Base-by-base conservation (phyloP, 2,329 filamentous ascomycete genomes). In the Microdochium nivale region DNA sequence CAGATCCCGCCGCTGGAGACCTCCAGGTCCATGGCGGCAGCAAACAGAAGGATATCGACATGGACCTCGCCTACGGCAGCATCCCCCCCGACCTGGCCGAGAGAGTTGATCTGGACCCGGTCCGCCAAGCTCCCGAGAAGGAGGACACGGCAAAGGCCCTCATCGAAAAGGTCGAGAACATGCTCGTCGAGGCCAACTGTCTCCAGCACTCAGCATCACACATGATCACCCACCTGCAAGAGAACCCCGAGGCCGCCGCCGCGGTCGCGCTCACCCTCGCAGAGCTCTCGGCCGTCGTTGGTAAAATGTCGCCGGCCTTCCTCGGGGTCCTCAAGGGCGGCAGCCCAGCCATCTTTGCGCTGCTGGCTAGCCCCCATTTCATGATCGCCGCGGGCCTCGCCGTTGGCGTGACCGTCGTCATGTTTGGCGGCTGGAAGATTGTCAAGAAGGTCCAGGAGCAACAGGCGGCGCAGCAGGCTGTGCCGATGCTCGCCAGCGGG, bases 341-440 rank as follows among this genome's bases (percentile, higher is more conserved):
- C 21, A 92, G 90, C 35, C 94, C 94, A 0, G 86, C 88, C 8
- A 84, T 96, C 21, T 92, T 96, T 60, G 88, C 86, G 0, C 78
- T 99, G 23, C 80, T 99, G 3, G 84, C 89, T 0, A 91, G 87
- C 52, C 94, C 94, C 1, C 90, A 99, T 63, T 99, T 99, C 65
- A 80, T 96, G 56, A 96, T 99, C 60, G 90, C 90, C 3, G 90
- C 88, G 1, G 88, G 91, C 44, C 83, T 96, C 14, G 89, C 88
- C 1, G 84, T 96, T 0, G 94, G 94, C 14, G 85, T 96, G n/a
- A 97, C 94, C 0, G 84, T 97, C 9, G 89, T 99, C 61, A 91
- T 94, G 66, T 89, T 99, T 54, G 94, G 94, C 51, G 92, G 94
- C 4, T 97, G 90, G 80, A 97, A 96, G 72, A 96, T 99, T 66